Evolutionary conservation across 2,329 filamentous ascomycete species (phyloP).

Genomic region (Talaromyces amestolkiae): DNA sequence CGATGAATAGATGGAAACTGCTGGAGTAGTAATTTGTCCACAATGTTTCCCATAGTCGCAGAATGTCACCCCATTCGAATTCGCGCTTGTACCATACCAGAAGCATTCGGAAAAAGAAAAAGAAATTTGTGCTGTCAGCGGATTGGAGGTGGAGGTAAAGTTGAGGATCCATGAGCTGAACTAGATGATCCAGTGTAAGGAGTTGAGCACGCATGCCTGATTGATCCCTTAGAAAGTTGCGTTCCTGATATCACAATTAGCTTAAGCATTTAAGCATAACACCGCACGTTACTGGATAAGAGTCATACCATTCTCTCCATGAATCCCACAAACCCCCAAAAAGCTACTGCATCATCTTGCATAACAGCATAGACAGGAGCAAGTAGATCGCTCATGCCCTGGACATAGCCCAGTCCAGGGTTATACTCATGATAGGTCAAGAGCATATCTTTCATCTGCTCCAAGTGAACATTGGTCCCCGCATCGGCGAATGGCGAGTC

Average conservation of each 20-base stretch:
- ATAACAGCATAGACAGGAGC: slow-evolving; percentile 95
- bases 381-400: slow-evolving; percentile 96
- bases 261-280: not conserved
- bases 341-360: slow-evolving; percentile 94
- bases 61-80: slow-evolving; percentile 82
- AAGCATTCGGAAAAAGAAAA: slow-evolving; percentile 99
- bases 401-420: slow-evolving; percentile 89
- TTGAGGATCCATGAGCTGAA: slow-evolving; percentile 94
- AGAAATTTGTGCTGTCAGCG: slow-evolving; percentile 96
- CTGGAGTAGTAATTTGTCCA: slow-evolving; percentile 92
- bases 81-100: slow-evolving; percentile 99
- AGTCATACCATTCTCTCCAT: slow-evolving; percentile 81
- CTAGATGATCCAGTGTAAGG: slow-evolving; percentile 84
- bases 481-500: slow-evolving; percentile 89
- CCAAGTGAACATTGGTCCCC: slow-evolving; percentile 94
- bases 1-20: slow-evolving; percentile 92
- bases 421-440: slow-evolving; percentile 99
- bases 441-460: slow-evolving; percentile 99
- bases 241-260: slow-evolving; percentile 55
- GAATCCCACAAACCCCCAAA: slow-evolving; percentile 93
- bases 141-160: slow-evolving; percentile 86
- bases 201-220: slow-evolving; percentile 94
- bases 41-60: slow-evolving; percentile 84
- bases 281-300: not conserved
- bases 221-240: slow-evolving; percentile 93